A percentile compares a stretch with the other conserved stretches of the same genome.
Conservation (phyloP, 2,329 filamentous ascomycete genomes). For the Neofusicoccum ribis region DNA sequence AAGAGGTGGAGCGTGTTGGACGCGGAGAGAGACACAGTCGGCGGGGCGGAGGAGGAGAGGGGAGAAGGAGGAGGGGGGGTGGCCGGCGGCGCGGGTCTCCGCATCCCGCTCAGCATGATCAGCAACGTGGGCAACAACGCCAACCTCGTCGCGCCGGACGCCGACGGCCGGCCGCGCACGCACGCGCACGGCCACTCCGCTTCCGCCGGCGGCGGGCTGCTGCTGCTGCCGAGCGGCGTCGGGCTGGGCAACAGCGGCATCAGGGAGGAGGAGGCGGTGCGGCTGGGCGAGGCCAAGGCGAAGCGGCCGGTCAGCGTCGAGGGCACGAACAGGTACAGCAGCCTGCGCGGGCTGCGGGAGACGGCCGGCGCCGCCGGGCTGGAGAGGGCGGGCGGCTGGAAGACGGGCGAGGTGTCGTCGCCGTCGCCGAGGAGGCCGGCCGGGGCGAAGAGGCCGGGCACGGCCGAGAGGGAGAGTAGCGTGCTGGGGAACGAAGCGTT, state of each 20-base stretch:
- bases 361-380: background rate
- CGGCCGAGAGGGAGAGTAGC: background rate
- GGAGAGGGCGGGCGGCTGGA: background rate
- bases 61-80: background rate
- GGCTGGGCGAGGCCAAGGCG: background rate
- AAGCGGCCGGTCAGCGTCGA: constrained; percentile 13
- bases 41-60: too few species aligned
- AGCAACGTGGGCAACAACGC: background rate
- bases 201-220: too few species aligned
- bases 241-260: background rate
- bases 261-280: background rate
- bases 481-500: constrained; percentile 17
- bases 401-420: background rate
- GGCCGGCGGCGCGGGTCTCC: background rate
- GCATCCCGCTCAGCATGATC: constrained; percentile 7
- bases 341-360: background rate
- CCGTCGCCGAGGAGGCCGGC: background rate
- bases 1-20: background rate
- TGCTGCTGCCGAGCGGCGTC: background rate
- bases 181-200: too few species aligned
- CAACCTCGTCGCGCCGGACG: background rate
- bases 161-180: too few species aligned
- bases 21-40: background rate
- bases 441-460: background rate
- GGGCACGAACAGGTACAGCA: constrained; percentile 5